Conservation (phyloP, 805 yeast genomes). For the Cyberlindnera subsufficiens region DNA sequence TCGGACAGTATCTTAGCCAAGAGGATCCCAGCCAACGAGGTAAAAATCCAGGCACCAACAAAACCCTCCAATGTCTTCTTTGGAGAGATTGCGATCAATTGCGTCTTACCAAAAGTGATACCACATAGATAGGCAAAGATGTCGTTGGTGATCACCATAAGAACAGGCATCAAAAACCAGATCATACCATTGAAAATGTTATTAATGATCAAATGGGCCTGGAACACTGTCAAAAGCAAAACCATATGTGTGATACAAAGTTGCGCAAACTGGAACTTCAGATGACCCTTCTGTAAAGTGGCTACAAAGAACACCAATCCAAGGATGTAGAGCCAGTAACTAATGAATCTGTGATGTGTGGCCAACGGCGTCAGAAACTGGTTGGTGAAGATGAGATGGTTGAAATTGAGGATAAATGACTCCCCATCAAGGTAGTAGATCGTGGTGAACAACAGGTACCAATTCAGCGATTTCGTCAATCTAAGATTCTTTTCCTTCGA, state of each 20-base stretch:
- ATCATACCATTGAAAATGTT: slow-evolving; percentile 86
- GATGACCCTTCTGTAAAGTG: slow-evolving; percentile 81
- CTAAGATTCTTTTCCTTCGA: slow-evolving; percentile 80
- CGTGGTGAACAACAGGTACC: slow-evolving; percentile 89
- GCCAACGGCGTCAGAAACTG: slow-evolving; percentile 53
- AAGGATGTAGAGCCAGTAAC: slow-evolving; percentile 75
- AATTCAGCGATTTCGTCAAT: slow-evolving; percentile 74
- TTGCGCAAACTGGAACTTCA: slow-evolving; percentile 90
- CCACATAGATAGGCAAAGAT: slow-evolving; percentile 97
- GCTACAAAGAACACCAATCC: slow-evolving; percentile 90
- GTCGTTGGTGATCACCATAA: slow-evolving; percentile 89
- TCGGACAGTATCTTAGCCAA: slow-evolving; percentile 60
- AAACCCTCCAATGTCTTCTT: slow-evolving; percentile 98
- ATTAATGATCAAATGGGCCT: slow-evolving; percentile 86
- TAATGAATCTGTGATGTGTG: slow-evolving; percentile 74
- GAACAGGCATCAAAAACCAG: slow-evolving; percentile 92
- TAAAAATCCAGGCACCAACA: slow-evolving; percentile 95
- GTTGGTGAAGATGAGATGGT: slow-evolving; percentile 44
- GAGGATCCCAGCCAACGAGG: slow-evolving; percentile 65
- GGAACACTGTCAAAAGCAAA: slow-evolving; percentile 80
- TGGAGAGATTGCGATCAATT: slow-evolving; percentile 88
- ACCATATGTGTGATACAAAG: slow-evolving; percentile 94
- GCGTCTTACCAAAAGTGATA: slow-evolving; percentile 91
- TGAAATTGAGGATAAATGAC: slow-evolving; percentile 65
- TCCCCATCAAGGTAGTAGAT: slow-evolving; percentile 88